Conservation (phyloP, 768 basidiomycete genomes). For the Suillus subluteus region DNA sequence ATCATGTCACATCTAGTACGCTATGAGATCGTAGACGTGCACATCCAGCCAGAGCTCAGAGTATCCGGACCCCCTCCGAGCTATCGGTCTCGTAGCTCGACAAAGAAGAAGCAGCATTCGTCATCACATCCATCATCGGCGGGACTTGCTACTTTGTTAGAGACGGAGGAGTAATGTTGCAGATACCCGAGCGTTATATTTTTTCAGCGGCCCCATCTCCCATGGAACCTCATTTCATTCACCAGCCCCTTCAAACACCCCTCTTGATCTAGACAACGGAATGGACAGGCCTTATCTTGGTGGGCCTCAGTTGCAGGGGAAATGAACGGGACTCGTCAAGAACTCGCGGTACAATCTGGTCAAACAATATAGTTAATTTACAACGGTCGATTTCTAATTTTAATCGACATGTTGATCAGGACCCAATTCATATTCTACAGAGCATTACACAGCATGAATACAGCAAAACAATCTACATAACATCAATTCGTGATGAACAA, state of each 20-base stretch:
- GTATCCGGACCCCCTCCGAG: slow-evolving; percentile 40
- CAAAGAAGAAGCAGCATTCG: slow-evolving; percentile 15
- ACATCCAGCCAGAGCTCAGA: slow-evolving; percentile 35
- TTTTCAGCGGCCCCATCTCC: not conserved
- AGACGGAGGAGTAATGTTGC: not conserved
- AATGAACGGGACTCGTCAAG: too few relatives aligned
- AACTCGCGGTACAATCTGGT: not conserved
- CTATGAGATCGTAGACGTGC: slow-evolving; percentile 54
- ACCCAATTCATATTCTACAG: not conserved
- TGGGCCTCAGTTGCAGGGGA: not conserved
- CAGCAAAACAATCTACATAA: not conserved
- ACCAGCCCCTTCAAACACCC: not conserved
- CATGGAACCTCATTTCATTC: not conserved
- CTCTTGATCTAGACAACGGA: not conserved
- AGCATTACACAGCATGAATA: not conserved
- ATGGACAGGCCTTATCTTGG: not conserved
- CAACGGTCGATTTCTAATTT: not conserved
- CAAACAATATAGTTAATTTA: not conserved
- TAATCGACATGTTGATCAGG: not conserved
- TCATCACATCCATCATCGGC: not conserved
- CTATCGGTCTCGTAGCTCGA: slow-evolving; percentile 30
- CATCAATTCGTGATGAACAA: not conserved
- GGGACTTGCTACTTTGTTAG: not conserved
- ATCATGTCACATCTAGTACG: slow-evolving; percentile 44
- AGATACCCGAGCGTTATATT: not conserved